These are phyloP conservation scores for Clavispora asparagi DNA, from an alignment of 805 yeast species.

Conservation along the genomic window DNA sequence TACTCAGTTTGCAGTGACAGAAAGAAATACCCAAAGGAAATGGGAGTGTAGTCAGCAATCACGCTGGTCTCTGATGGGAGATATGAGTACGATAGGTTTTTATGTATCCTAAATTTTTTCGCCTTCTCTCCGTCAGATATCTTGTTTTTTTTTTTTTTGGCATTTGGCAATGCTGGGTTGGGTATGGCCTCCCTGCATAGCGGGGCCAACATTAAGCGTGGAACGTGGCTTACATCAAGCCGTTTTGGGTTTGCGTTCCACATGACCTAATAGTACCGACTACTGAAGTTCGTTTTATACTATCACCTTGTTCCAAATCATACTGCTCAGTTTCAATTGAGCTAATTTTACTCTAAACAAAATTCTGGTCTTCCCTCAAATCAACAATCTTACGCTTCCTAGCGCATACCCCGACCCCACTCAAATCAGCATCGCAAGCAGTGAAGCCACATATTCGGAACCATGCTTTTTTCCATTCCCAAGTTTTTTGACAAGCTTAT, in stretches of 20 bases:
- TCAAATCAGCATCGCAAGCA: neutral
- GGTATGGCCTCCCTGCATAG: neutral
- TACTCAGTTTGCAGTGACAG: neutral
- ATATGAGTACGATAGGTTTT: no score
- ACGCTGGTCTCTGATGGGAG: no score
- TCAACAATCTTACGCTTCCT: neutral
- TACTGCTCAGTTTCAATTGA: no score
- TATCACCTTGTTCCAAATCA: neutral
- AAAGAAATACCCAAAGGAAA: no score
- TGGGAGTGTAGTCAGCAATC: no score
- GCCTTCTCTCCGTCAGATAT: no score
- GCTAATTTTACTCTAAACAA: no score
- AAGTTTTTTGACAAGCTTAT: slow-evolving; percentile 10
- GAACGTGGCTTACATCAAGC: neutral
- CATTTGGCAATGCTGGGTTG: neutral
- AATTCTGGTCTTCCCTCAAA: no score
- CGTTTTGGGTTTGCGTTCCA: neutral
- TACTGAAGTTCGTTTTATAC: no score
- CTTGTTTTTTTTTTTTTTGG: neutral
- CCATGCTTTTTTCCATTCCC: slow-evolving; percentile 2
- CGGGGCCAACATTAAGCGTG: neutral
- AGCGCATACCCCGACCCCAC: neutral
- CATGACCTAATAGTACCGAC: neutral
- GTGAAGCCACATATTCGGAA: neutral
- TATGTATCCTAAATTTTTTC: no score